Evolutionary conservation across 768 basidiomycete species (phyloP), one percentile per base, ranked within the genome.

Genomic region (Mycena amicta): DNA sequence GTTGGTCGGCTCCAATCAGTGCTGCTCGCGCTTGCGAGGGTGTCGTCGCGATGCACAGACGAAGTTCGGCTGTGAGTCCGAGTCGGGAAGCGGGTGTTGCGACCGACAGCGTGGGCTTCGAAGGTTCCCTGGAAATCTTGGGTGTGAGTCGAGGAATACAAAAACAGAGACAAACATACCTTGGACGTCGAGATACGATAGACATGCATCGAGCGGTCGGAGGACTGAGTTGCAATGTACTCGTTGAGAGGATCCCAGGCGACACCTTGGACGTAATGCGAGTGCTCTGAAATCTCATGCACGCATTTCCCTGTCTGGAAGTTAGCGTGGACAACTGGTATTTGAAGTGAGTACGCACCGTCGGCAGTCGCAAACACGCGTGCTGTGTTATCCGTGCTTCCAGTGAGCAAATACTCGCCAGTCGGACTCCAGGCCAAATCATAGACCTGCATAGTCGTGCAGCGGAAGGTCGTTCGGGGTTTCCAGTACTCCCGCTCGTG

Each of bases 161-260:
- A 23, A 16, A 8, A 45, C 22, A 37, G 50, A 8, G 20, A 57
- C 3, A 33, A 29, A 54, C 58, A 2, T 40, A 55, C 61, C 50
- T 62, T 58, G 2, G 90, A 89, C 55, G 84, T 84, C 6, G 85
- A 84, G 63, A 98, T 86, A 61, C 84, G 83, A 74, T 98, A 93
- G 64, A 99, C 87, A 70, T 98, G 94, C 85, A 98, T 96, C 22
- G 94, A 90, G 46, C 96, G 83, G 73, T 99, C 97, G 67, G 90
- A 93, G 72, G 92, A 94, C 70, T 99, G 97, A 0, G 97, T 98
- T 3, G 97, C 95, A 60, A 99, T 92, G 69, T 91, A 98, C 72
- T 97, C 93, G 71, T 96, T 95, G 66, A 97, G 75, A 1, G 97
- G 97, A 64, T 99, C 97, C 97, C 97, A 99, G 0, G 96, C 93